Percentiles rank a stretch among this genome's conserved stretches.
These are phyloP conservation scores for Solanum microdontum DNA, from an alignment of 257 asterid genomes.

Conservation along the genomic window DNA sequence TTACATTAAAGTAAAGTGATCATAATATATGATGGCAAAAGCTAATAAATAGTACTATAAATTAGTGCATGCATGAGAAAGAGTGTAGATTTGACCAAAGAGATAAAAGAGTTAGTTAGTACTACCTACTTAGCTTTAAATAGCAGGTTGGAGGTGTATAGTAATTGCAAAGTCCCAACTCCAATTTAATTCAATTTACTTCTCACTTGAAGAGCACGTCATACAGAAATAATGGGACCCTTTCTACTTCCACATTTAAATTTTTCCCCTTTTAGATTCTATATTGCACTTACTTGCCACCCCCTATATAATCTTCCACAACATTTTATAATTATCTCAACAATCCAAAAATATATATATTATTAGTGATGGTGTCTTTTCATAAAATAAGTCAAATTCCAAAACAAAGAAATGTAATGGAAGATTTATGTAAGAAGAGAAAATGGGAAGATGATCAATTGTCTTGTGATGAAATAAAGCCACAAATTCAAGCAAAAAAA, in stretches of 20 bases:
- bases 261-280: conserved; percentile 32
- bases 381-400: conserved; percentile 21
- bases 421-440: conserved; percentile 41
- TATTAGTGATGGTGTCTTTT: conserved; percentile 33
- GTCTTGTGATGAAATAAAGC: conserved; percentile 2
- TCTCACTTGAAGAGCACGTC: conserved; percentile 43
- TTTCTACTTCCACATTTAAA: conserved; percentile 28
- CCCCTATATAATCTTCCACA: conserved; percentile 20
- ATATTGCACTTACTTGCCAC: conserved; percentile 8
- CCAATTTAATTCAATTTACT: not conserved
- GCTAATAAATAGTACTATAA: not conserved
- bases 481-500: conserved; percentile 10
- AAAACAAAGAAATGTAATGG: conserved; percentile 11
- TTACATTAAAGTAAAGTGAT: not conserved
- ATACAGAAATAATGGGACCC: conserved; percentile 27
- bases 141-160: conserved; percentile 10
- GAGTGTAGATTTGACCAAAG: conserved; percentile 7
- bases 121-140: conserved; percentile 6
- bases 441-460: conserved; percentile 28
- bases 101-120: conserved; percentile 12
- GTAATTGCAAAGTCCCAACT: conserved; percentile 25
- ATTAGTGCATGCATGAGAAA: not conserved
- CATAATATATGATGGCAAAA: not conserved
- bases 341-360: not conserved
- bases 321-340: not conserved